phyloP scores from a whole-genome alignment of 345 rosid genomes.

The Fremontodendron californicum region DNA sequence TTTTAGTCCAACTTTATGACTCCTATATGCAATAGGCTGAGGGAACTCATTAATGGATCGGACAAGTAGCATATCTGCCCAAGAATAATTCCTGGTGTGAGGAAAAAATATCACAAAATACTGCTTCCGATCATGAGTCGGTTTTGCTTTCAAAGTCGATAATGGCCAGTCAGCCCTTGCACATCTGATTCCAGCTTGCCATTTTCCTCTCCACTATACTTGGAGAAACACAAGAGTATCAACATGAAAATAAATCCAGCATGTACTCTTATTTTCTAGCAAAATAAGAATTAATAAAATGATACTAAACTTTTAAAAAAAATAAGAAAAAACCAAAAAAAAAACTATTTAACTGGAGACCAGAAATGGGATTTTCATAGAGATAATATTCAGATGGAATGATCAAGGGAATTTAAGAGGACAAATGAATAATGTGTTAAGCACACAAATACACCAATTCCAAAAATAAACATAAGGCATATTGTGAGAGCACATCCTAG shows the following conservation, averaged over 20 bases:
- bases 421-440: background rate
- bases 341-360: background rate
- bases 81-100: conserved; percentile 89
- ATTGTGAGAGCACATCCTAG: background rate
- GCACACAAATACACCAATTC: background rate
- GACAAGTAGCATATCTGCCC: conserved; percentile 96
- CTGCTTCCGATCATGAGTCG: conserved; percentile 89
- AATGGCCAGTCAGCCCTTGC: conserved; percentile 94
- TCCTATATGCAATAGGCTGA: conserved; percentile 79
- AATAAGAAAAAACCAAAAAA: background rate
- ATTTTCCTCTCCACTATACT: conserved; percentile 96
- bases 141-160: conserved; percentile 88
- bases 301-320: background rate
- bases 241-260: conserved; percentile 18
- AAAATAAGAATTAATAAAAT: background rate
- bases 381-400: background rate
- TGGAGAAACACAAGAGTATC: conserved; percentile 23
- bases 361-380: background rate
- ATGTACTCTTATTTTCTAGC: background rate
- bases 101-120: conserved; percentile 92
- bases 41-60: conserved; percentile 74
- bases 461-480: conserved; percentile 5
- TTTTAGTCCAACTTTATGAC: conserved; percentile 69
- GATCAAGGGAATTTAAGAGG: background rate
- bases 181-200: conserved; percentile 96